phyloP scores from a whole-genome alignment of 1,139 yeast species.

The Pichia terricola region DNA sequence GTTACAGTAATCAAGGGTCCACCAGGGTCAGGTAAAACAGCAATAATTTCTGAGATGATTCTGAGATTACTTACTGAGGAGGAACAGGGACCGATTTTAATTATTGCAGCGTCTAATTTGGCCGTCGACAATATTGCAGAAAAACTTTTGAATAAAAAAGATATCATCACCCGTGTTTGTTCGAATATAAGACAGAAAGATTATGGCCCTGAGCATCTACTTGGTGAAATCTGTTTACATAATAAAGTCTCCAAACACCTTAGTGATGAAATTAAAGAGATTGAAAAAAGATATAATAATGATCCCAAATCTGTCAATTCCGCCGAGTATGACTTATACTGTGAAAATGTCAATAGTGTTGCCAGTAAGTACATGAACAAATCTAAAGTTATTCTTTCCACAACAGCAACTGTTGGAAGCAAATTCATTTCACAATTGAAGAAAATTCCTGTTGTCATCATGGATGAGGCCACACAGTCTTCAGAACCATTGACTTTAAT shows the following conservation, averaged over 20 bases:
- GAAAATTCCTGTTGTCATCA: conserved; percentile 55
- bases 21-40: conserved; percentile 96
- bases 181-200: conserved; percentile 53
- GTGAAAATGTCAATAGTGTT: conserved; percentile 33
- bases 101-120: conserved; percentile 66
- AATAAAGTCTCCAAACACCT: conserved; percentile 45
- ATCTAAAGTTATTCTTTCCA: conserved; percentile 60
- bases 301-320: conserved; percentile 20
- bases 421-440: conserved; percentile 44
- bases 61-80: conserved; percentile 39
- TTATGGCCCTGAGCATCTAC: conserved; percentile 43
- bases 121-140: conserved; percentile 74
- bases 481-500: conserved; percentile 62
- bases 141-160: conserved; percentile 41
- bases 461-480: conserved; percentile 63
- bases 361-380: conserved; percentile 44
- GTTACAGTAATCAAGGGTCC: conserved; percentile 88
- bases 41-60: conserved; percentile 73
- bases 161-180: conserved; percentile 49
- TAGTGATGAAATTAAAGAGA: conserved; percentile 35
- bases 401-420: conserved; percentile 65
- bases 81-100: conserved; percentile 41
- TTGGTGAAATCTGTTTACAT: conserved; percentile 53
- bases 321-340: conserved; percentile 31
- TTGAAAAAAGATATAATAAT: conserved; percentile 28